Conservation (phyloP, 257 asterid species). For the Ligustrum vulgare region DNA sequence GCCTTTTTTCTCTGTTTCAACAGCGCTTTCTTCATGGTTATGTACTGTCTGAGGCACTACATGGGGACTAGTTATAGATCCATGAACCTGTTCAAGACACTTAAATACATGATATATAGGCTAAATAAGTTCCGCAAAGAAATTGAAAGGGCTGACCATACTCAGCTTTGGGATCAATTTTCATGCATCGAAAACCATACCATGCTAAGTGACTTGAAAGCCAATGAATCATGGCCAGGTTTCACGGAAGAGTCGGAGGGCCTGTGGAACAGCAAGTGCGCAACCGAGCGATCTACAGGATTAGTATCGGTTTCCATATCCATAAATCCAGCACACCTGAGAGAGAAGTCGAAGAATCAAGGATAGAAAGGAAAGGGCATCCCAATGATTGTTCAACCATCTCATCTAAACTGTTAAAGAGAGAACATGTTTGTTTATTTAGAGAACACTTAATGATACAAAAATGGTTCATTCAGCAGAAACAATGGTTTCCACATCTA, state of each 20-base stretch:
- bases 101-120: too few species aligned
- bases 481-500: conserved; percentile 3
- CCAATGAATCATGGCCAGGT: conserved; percentile 24
- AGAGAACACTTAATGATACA: background rate
- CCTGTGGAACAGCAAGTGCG: conserved; percentile 50
- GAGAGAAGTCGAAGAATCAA: background rate
- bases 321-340: conserved; percentile 37
- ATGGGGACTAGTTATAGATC: too few species aligned
- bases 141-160: too few species aligned
- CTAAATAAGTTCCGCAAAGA: too few species aligned
- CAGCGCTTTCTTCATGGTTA: too few species aligned
- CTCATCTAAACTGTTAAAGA: background rate
- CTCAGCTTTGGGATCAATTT: too few species aligned
- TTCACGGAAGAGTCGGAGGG: conserved; percentile 34
- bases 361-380: background rate
- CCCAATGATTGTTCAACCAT: background rate
- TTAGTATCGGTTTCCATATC: background rate
- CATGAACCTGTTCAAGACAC: too few species aligned
- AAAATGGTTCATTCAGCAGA: background rate
- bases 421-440: too few species aligned
- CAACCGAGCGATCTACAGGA: conserved; percentile 30
- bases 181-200: conserved; percentile 17
- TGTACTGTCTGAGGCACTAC: too few species aligned
- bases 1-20: too few species aligned
- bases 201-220: conserved; percentile 25